phyloP scores from a whole-genome alignment of 768 basidiomycete genomes.

The Rhizopogon vesiculosus region DNA sequence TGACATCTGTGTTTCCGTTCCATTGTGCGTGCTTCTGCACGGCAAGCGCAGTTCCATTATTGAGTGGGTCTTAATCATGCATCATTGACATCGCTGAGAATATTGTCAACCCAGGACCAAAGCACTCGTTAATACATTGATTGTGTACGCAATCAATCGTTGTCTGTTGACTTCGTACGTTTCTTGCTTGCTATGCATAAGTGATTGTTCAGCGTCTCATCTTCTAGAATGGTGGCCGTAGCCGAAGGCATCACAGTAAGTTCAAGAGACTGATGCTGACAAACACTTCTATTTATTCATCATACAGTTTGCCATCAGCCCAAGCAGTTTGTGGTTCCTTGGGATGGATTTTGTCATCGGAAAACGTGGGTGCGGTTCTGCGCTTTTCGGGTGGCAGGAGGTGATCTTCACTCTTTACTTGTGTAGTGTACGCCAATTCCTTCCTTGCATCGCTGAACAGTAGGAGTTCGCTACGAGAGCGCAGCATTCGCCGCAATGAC shows the following conservation, averaged over 20 bases:
- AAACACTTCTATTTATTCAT: not conserved
- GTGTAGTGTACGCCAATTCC: constrained; percentile 41
- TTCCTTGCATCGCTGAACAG: constrained; percentile 40
- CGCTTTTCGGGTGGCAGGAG: not conserved
- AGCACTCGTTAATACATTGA: constrained; percentile 35
- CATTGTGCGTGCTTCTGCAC: constrained; percentile 36
- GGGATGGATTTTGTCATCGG: constrained; percentile 46
- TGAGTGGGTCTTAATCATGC: constrained; percentile 16
- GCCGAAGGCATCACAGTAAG: constrained; percentile 17
- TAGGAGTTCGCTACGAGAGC: constrained; percentile 28
- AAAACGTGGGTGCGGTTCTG: constrained; percentile 29
- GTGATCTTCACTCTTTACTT: not conserved
- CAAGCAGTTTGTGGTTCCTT: constrained; percentile 41
- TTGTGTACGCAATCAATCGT: constrained; percentile 47
- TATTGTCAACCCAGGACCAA: constrained; percentile 31
- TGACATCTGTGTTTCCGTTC: constrained; percentile 38
- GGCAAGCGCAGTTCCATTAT: constrained; percentile 33
- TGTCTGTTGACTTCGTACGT: constrained; percentile 45
- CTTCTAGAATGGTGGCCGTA: constrained; percentile 12
- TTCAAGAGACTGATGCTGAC: not conserved
- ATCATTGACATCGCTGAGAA: not conserved
- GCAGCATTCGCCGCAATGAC: not conserved
- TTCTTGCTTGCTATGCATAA: not conserved
- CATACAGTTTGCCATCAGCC: constrained; percentile 34
- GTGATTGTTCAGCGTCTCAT: not conserved